phyloP scores from a whole-genome alignment of 306 rosid genomes.

The Amphicarpaea edgeworthii region DNA sequence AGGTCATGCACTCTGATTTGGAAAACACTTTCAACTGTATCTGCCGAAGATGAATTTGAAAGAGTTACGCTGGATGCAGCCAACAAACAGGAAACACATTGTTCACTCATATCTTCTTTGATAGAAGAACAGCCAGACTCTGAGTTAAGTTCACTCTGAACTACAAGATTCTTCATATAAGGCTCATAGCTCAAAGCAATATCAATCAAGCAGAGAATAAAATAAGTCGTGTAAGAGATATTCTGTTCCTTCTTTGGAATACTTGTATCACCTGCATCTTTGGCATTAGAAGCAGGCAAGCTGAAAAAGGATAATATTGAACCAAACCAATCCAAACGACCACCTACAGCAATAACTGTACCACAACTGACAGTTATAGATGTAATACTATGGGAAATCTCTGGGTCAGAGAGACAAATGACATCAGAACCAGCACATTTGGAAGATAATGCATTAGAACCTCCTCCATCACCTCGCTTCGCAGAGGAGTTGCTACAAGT shows the following conservation, averaged over 20 bases:
- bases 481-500: slow-evolving; percentile 72
- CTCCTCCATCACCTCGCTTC: slow-evolving; percentile 96
- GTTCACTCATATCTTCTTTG: slow-evolving; percentile 60
- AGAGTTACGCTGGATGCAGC: slow-evolving; percentile 86
- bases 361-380: slow-evolving; percentile 82
- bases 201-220: slow-evolving; percentile 82
- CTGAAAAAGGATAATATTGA: slow-evolving; percentile 70
- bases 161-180: slow-evolving; percentile 57
- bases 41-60: slow-evolving; percentile 63
- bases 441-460: slow-evolving; percentile 87
- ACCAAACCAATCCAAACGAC: slow-evolving; percentile 92
- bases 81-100: slow-evolving; percentile 77
- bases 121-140: slow-evolving; percentile 56
- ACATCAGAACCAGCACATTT: slow-evolving; percentile 87
- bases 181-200: slow-evolving; percentile 95
- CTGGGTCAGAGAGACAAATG: slow-evolving; percentile 78
- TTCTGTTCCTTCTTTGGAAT: slow-evolving; percentile 49
- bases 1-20: slow-evolving; percentile 75
- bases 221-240: slow-evolving; percentile 56
- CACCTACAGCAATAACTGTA: slow-evolving; percentile 83
- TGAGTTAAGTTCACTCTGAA: slow-evolving; percentile 55
- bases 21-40: slow-evolving; percentile 58
- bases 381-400: slow-evolving; percentile 58
- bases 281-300: slow-evolving; percentile 55
- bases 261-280: slow-evolving; percentile 53